Evolutionary conservation across 495 filamentous ascomycete genomes (phyloP).

Genomic region (Daldinia decipiens): DNA sequence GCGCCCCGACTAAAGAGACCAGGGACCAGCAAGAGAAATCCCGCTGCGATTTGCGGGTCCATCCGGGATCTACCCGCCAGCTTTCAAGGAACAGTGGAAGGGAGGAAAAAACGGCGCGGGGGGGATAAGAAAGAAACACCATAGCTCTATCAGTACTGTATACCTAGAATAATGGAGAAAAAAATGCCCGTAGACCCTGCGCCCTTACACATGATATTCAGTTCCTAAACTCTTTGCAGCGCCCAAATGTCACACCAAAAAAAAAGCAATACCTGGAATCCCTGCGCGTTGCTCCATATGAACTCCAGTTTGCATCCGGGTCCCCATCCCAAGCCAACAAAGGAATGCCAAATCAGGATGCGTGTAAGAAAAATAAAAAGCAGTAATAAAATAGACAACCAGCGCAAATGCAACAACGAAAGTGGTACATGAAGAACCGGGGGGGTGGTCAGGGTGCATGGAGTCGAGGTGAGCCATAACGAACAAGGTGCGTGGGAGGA

Average conservation of each 20-base stretch:
- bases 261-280: slow-evolving; percentile 21
- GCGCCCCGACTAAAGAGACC: slow-evolving; percentile 30
- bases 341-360: slow-evolving; percentile 32
- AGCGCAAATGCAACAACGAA: slow-evolving; percentile 36
- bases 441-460: slow-evolving; percentile 19
- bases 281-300: slow-evolving; percentile 38
- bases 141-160: slow-evolving; percentile 22
- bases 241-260: slow-evolving; percentile 31
- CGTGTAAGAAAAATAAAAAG: slow-evolving; percentile 5
- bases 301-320: slow-evolving; percentile 45
- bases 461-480: slow-evolving; percentile 36
- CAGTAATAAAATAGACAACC: slow-evolving; percentile 18
- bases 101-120: slow-evolving; percentile 5
- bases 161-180: slow-evolving; percentile 17
- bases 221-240: slow-evolving; percentile 37
- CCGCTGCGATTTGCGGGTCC: slow-evolving; percentile 20
- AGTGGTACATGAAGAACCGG: slow-evolving; percentile 34
- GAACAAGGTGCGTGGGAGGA: slow-evolving; percentile 32
- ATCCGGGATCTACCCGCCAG: slow-evolving; percentile 16
- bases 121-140: slow-evolving; percentile 10
- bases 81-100: slow-evolving; percentile 14
- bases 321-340: slow-evolving; percentile 27
- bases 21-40: slow-evolving; percentile 20
- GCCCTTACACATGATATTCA: slow-evolving; percentile 40
- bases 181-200: slow-evolving; percentile 33